Conservation (phyloP, 768 basidiomycete species). For the Suillus tomentosus region DNA sequence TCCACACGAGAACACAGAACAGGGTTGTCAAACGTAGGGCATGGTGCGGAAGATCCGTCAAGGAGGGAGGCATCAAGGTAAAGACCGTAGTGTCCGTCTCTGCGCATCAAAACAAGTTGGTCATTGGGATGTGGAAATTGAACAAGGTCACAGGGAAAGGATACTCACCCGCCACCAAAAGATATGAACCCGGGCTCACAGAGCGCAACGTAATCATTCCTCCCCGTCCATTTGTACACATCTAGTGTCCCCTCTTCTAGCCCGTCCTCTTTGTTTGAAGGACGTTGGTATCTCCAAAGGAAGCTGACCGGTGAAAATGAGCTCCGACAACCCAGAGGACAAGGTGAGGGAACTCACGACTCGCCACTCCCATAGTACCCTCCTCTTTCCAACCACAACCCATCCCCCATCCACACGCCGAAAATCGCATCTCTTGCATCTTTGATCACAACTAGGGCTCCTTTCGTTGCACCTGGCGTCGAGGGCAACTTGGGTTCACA, state of each 20-base stretch:
- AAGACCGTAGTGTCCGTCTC: conserved; percentile 86
- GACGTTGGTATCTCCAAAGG: conserved; percentile 63
- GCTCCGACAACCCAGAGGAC: background rate
- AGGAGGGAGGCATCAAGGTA: conserved; percentile 83
- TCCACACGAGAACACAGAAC: conserved; percentile 59
- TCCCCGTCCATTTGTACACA: conserved; percentile 83
- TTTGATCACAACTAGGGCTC: conserved; percentile 63
- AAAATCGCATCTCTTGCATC: conserved; percentile 70
- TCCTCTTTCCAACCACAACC: conserved; percentile 56
- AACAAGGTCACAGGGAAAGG: conserved; percentile 1
- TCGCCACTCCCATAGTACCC: conserved; percentile 90
- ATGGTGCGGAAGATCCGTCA: conserved; percentile 81
- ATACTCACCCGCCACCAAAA: conserved; percentile 87
- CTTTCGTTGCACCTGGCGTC: conserved; percentile 33
- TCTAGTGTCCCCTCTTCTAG: conserved; percentile 57
- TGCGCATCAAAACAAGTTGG: conserved; percentile 26
- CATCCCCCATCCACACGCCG: conserved; percentile 84
- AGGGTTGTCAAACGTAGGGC: conserved; percentile 88
- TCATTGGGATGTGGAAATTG: conserved; percentile 2
- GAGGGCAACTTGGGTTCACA: conserved; percentile 46
- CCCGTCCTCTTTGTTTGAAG: conserved; percentile 25
- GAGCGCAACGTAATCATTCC: conserved; percentile 87
- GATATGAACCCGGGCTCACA: conserved; percentile 82
- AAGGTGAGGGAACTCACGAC: conserved; percentile 48
- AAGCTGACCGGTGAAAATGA: conserved; percentile 50